A percentile compares a stretch with the other conserved stretches of the same genome.
Conservation (phyloP, 495 filamentous ascomycete species). For the Cercophora scortea region DNA sequence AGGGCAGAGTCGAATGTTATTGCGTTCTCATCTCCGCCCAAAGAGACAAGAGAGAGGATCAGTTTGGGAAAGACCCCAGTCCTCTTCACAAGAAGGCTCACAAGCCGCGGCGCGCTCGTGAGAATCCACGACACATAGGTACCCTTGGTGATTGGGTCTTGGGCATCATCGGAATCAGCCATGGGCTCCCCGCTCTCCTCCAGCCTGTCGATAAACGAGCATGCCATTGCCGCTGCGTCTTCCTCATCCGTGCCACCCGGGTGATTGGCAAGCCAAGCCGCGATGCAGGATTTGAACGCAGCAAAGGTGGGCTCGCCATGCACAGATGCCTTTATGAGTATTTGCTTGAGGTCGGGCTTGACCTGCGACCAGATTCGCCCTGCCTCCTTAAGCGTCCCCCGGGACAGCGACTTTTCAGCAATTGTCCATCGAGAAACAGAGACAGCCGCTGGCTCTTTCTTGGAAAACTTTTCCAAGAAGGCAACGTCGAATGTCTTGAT, state of each 20-base stretch:
- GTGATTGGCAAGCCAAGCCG: constrained; percentile 28
- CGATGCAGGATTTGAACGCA: constrained; percentile 33
- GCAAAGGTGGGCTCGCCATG: constrained; percentile 24
- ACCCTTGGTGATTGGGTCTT: constrained; percentile 9
- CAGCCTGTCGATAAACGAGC: constrained; percentile 28
- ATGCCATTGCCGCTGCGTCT: constrained; percentile 21
- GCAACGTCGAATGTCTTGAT: constrained; percentile 17
- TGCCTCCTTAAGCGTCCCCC: constrained; percentile 26
- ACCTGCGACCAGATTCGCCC: constrained; percentile 27
- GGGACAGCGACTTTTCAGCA: constrained; percentile 24
- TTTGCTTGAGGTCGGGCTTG: constrained; percentile 22
- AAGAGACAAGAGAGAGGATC: constrained; percentile 7
- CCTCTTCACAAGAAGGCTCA: constrained; percentile 12
- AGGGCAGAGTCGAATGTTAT: neutral
- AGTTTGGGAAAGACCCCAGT: constrained; percentile 5
- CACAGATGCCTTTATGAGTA: constrained; percentile 23
- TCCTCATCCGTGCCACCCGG: constrained; percentile 25
- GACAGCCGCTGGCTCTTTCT: constrained; percentile 10
- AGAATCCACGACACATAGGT: constrained; percentile 20
- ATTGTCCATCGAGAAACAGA: constrained; percentile 31
- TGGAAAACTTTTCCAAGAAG: constrained; percentile 7
- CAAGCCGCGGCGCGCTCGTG: constrained; percentile 6
- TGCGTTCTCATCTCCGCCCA: neutral
- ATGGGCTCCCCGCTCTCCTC: constrained; percentile 19
- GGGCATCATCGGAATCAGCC: constrained; percentile 7